These are phyloP conservation scores for Sporothrix pseudoabietina DNA, from an alignment of 2,329 filamentous ascomycete species.

Conservation along the genomic window DNA sequence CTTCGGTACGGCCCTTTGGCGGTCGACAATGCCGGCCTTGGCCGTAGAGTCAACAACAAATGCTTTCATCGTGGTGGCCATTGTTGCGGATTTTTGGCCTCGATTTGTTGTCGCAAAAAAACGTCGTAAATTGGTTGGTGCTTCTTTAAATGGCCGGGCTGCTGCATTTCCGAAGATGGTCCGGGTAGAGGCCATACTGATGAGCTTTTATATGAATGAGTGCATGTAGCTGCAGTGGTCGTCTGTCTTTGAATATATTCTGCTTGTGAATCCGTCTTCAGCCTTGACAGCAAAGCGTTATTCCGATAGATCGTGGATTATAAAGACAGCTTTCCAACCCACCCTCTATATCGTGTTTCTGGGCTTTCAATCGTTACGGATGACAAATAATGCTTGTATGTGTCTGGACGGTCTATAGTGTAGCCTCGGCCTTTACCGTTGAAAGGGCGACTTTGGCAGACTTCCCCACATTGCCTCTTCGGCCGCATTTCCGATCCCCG, in stretches of 20 bases:
- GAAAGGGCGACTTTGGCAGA: not conserved
- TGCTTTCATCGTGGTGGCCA: slow-evolving; percentile 31
- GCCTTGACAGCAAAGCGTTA: not conserved
- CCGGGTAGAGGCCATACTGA: not conserved
- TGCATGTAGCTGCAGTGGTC: not conserved
- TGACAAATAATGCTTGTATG: not conserved
- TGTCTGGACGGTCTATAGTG: not conserved
- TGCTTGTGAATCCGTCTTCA: not conserved
- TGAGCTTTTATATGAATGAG: not conserved
- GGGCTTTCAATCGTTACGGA: not conserved
- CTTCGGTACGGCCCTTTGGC: slow-evolving; percentile 33
- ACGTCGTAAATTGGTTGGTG: not conserved
- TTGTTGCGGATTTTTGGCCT: not conserved
- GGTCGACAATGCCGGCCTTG: slow-evolving; percentile 32
- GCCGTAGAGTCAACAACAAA: slow-evolving; percentile 32
- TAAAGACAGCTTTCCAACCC: not conserved
- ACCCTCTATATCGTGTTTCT: not conserved
- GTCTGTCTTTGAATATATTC: not conserved
- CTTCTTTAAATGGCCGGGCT: not conserved
- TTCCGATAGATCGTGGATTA: no score
- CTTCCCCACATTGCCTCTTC: not conserved
- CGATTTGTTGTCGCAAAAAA: not conserved
- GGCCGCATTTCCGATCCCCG: not conserved
- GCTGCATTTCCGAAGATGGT: not conserved
- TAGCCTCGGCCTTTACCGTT: not conserved